These are phyloP conservation scores for Epichloe uncinata DNA, from an alignment of 2,329 filamentous ascomycete genomes.

Conservation along the genomic window DNA sequence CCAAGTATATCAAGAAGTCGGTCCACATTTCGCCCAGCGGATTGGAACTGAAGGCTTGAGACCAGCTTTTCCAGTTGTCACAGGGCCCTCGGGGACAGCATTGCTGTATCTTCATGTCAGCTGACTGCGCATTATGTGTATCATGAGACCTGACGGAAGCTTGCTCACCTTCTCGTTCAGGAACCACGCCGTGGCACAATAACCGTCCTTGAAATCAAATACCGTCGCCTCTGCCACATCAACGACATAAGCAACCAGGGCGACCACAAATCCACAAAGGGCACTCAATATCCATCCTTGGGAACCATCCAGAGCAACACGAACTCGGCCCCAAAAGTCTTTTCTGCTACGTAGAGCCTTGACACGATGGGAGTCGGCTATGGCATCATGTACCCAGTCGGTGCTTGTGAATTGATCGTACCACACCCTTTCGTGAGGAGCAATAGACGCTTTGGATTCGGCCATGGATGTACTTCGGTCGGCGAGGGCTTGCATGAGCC, in stretches of 20 bases:
- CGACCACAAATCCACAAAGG: conserved; percentile 75
- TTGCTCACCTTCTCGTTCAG: too few species aligned
- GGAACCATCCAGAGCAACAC: conserved; percentile 67
- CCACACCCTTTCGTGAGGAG: conserved; percentile 81
- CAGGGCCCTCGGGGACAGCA: too few species aligned
- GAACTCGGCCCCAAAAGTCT: conserved; percentile 69
- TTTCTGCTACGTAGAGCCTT: conserved; percentile 70
- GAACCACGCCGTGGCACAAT: conserved; percentile 62
- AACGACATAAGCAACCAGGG: conserved; percentile 74
- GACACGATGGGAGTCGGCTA: conserved; percentile 82
- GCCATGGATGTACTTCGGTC: conserved; percentile 44
- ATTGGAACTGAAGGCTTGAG: too few species aligned
- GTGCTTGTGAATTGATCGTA: conserved; percentile 97
- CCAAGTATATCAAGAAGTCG: too few species aligned
- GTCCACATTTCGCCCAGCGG: too few species aligned
- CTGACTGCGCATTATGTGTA: too few species aligned
- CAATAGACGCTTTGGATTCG: conserved; percentile 53
- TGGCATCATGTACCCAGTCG: conserved; percentile 96
- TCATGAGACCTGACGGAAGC: too few species aligned
- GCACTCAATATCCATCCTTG: conserved; percentile 94
- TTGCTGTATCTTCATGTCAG: too few species aligned
- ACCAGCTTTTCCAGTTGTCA: too few species aligned
- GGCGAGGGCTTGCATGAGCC: conserved; percentile 48
- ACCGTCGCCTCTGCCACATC: conserved; percentile 74
- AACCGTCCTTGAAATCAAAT: conserved; percentile 86